phyloP scores from a whole-genome alignment of 495 filamentous ascomycete genomes.

The Aspergillus taichungensis region DNA sequence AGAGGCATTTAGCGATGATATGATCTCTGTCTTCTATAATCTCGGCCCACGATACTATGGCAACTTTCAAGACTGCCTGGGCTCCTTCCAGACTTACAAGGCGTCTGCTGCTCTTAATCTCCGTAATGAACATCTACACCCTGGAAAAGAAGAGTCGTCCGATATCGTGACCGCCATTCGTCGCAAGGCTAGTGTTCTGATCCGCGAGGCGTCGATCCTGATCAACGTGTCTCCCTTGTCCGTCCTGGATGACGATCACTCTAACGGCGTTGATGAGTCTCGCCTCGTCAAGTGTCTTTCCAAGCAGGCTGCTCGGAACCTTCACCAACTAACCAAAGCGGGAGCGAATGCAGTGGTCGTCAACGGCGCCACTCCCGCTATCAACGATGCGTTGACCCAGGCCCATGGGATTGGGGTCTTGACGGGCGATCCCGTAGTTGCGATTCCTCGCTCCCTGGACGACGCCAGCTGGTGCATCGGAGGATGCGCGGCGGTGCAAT shows the following conservation, averaged over 20 bases:
- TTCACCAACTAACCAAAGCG: constrained; percentile 62
- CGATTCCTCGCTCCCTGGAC: constrained; percentile 73
- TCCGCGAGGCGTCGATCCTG: constrained; percentile 76
- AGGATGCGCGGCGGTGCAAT: constrained; percentile 72
- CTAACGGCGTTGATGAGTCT: constrained; percentile 58
- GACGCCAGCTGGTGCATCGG: constrained; percentile 88
- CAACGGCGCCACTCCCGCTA: constrained; percentile 77
- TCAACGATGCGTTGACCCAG: constrained; percentile 78
- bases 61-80: constrained; percentile 92
- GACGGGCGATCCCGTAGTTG: constrained; percentile 75
- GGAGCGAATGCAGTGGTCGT: constrained; percentile 73
- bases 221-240: constrained; percentile 74
- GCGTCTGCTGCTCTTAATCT: constrained; percentile 88
- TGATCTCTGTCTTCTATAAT: constrained; percentile 82
- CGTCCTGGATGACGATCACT: constrained; percentile 67
- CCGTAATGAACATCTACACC: constrained; percentile 84
- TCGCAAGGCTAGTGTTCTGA: constrained; percentile 65
- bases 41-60: constrained; percentile 86
- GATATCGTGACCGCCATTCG: constrained; percentile 86
- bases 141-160: constrained; percentile 83
- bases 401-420: constrained; percentile 72
- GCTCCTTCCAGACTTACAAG: constrained; percentile 92
- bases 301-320: constrained; percentile 58
- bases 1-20: constrained; percentile 81
- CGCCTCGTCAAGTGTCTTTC: constrained; percentile 70